Evolutionary conservation across 371 early-diverging fungal species (phyloP), one percentile per base, ranked within the genome.

Genomic region (Choanephora cucurbitarum): DNA sequence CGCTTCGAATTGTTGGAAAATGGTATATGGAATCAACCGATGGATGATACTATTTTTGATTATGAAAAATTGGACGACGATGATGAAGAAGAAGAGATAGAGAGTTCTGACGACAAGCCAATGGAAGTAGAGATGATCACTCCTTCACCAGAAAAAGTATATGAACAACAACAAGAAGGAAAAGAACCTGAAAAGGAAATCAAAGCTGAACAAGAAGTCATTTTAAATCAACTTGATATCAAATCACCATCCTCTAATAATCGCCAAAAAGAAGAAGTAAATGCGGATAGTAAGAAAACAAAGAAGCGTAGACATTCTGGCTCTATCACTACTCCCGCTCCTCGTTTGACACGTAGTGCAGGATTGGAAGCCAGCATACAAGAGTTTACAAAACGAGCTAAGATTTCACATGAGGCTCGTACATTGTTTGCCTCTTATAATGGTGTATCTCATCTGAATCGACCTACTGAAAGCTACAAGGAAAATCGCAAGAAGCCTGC

Each of bases 341-440:
- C 37, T 22, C 46, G 63, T 14, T 10, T 52, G 15, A 62, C 63
- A 3, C 63, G 63, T 22, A 62, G 63, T 21, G 43, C 37, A 10
- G 63, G 63, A 15, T 21, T 57, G 2, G 6, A 47, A 43, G 48
- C 44, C 3, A 49, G 49, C 24, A 34, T 57, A n/a, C 40, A 57
- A 17, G 58, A 62, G 39, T n/a, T 62, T 1, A 57, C 48, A 3
- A 53, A 47, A 9, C 47, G 57, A 22, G n/a, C 31, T 11, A 57
- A 48, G 40, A 62, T 62, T 17, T 57, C 63, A 0, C 46, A 51
- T 0, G 63, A 62, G 34, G 53, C 58, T 19, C 43, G 49, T 4
- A 15, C 22, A 4, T 21, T 62, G 18, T 56, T 44, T 37, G 31
- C 46, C 2, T 57, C 63, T 9, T 59, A 59, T 15, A 59, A 52